Conservation (phyloP, 1,284 basidiomycete species). For the Marasmius fiardii region DNA sequence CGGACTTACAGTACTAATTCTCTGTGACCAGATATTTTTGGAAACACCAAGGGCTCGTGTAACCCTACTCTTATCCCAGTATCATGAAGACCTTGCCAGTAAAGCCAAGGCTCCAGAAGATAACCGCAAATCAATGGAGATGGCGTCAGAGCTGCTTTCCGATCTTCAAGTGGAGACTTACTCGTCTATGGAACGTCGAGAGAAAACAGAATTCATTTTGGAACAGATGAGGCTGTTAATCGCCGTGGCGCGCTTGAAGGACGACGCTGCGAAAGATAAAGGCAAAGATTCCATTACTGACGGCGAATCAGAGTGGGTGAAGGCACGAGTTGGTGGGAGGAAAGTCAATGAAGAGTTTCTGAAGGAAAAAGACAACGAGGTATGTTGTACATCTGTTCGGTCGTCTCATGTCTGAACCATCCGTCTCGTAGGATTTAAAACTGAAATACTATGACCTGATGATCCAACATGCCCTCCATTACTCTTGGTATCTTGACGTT, state of each 20-base stretch:
- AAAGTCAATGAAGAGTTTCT: slow-evolving; percentile 96
- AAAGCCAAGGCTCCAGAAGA: slow-evolving; percentile 41
- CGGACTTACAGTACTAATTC: slow-evolving; percentile 4
- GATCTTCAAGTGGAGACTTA: slow-evolving; percentile 99
- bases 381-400: slow-evolving; percentile 30
- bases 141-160: slow-evolving; percentile 86
- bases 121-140: slow-evolving; percentile 67
- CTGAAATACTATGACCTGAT: slow-evolving; percentile 95
- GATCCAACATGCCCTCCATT: slow-evolving; percentile 89
- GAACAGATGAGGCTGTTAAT: slow-evolving; percentile 95
- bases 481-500: slow-evolving; percentile 86
- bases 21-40: slow-evolving; percentile 77
- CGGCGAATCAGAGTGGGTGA: slow-evolving; percentile 86
- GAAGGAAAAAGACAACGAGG: slow-evolving; percentile 86
- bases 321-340: slow-evolving; percentile 86
- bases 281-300: slow-evolving; percentile 52
- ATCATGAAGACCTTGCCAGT: slow-evolving; percentile 72
- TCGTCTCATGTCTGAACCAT: background rate
- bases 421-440: slow-evolving; percentile 79
- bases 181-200: slow-evolving; percentile 95
- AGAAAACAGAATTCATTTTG: slow-evolving; percentile 98
- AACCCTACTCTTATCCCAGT: slow-evolving; percentile 78
- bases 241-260: slow-evolving; percentile 69
- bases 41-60: slow-evolving; percentile 96
- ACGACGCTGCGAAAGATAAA: slow-evolving; percentile 39